Evolutionary conservation across 1,284 basidiomycete species (phyloP), one percentile per base, ranked within the genome.

Genomic region (Golubevia sp.): DNA sequence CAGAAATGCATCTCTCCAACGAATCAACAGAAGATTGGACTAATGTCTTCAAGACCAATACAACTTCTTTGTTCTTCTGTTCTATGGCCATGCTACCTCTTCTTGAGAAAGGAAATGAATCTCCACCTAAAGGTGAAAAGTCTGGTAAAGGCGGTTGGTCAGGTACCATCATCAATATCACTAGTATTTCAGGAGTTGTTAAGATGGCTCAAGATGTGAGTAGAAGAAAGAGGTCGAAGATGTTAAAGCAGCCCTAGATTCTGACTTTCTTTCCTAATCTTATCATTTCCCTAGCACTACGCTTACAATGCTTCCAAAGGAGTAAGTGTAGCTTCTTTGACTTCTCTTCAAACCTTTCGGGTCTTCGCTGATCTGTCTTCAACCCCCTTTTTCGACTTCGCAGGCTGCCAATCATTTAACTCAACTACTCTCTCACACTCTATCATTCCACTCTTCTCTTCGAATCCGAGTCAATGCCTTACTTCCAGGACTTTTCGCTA

Each of bases 31-130:
- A 68, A n/a, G 55, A 38, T 1, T 79, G 77, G 77, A 64, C 67
- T 26, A 6, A 18, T 0, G 34, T 76, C 2, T 76, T 74, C 38
- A 49, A 62, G 18, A 63, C 71, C 63, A 76, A 79, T 57, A 72
- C 63, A 0, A 2, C 63, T 21, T 55, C 66, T 4, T 34, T 77
- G 52, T 76, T 76, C 44, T 79, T 79, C 54, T 57, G 55, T 56
- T 76, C 71, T 1, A 73, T 79, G 70, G 67, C 73, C 24, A 74
- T 79, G 61, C 66, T 79, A 2, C 73, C 75, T 0, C 70, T 79
- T 13, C 70, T 79, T 2, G 26, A 57, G 23, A 50, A 30, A n/a
- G 70, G 68, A 56, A 30, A 25, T n/a, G 18, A 25, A 30, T 13
- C 11, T 30, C 27, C 51, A 53, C 25, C 25, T 13, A 56, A 56